phyloP scores from a whole-genome alignment of 192 early-diverging fungal genomes.

The Backusella tarrabulga region DNA sequence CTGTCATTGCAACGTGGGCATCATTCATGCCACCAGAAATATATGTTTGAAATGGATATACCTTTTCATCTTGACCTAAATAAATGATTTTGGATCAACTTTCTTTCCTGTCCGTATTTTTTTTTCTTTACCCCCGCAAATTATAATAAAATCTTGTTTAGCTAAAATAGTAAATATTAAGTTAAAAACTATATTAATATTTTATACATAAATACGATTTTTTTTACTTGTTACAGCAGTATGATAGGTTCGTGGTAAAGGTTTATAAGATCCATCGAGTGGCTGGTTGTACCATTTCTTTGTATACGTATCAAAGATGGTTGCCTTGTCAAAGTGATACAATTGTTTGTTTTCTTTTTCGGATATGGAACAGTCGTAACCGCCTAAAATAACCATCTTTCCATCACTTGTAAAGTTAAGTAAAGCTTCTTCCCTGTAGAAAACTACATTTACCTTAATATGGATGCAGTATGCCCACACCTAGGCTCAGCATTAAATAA shows the following conservation, averaged over 20 bases:
- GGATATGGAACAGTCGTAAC: constrained; percentile 13
- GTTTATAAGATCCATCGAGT: background rate
- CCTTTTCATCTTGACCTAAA: background rate
- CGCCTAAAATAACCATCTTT: constrained; percentile 15
- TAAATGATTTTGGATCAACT: background rate
- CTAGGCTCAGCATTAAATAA: background rate
- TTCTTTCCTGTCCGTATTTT: background rate
- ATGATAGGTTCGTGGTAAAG: constrained; percentile 10
- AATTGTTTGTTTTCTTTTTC: constrained; percentile 2
- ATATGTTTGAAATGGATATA: constrained; percentile 17
- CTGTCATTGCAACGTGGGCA: constrained; percentile 16
- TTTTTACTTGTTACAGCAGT: constrained; percentile 15
- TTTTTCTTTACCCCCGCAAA: background rate
- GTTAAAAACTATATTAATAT: background rate
- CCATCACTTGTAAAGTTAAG: background rate
- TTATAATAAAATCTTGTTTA: background rate
- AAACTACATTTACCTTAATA: constrained; percentile 6
- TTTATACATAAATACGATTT: background rate
- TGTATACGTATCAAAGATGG: constrained; percentile 5
- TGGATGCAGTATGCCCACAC: constrained; percentile 18
- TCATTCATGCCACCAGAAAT: constrained; percentile 14
- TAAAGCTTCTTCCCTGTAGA: background rate
- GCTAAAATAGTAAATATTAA: background rate
- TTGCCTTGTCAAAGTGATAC: background rate
- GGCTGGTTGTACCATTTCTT: constrained; percentile 9